Evolutionary conservation across 2,329 filamentous ascomycete species (phyloP).

Genomic region (Bretziella fagacearum): DNA sequence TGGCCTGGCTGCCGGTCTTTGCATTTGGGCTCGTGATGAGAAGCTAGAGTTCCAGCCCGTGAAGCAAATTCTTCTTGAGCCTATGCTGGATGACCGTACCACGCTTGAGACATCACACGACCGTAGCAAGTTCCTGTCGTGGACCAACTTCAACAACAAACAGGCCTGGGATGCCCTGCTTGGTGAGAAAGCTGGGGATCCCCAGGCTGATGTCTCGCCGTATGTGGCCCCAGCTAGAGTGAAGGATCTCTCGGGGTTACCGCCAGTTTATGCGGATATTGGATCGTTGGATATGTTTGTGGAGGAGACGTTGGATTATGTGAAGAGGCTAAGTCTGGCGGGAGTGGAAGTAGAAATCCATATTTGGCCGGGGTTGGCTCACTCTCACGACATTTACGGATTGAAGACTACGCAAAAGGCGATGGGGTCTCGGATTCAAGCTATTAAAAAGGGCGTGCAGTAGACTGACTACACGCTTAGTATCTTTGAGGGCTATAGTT

Average conservation of each 20-base stretch:
- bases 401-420: constrained; percentile 9
- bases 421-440: constrained; percentile 9
- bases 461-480: too few species aligned
- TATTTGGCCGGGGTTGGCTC: constrained; percentile 25
- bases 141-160: constrained; percentile 16
- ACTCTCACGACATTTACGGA: constrained; percentile 17
- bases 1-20: constrained; percentile 16
- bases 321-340: constrained; percentile 19
- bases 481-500: too few species aligned
- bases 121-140: constrained; percentile 7
- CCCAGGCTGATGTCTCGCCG: constrained; percentile 14
- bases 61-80: constrained; percentile 21
- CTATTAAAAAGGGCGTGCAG: constrained; percentile 1
- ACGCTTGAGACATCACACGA: constrained; percentile 9
- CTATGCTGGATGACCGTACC: constrained; percentile 22
- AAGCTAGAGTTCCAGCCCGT: constrained; percentile 18
- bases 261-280: constrained; percentile 24
- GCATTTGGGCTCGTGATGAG: constrained; percentile 26
- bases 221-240: constrained; percentile 18
- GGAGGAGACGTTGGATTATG: constrained; percentile 22
- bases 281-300: constrained; percentile 25
- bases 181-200: constrained; percentile 15
- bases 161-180: constrained; percentile 18
- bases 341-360: constrained; percentile 25
- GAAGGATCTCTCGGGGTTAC: constrained; percentile 19